phyloP scores from a whole-genome alignment of 495 filamentous ascomycete genomes.

The Astrothelium macrocarpum region DNA sequence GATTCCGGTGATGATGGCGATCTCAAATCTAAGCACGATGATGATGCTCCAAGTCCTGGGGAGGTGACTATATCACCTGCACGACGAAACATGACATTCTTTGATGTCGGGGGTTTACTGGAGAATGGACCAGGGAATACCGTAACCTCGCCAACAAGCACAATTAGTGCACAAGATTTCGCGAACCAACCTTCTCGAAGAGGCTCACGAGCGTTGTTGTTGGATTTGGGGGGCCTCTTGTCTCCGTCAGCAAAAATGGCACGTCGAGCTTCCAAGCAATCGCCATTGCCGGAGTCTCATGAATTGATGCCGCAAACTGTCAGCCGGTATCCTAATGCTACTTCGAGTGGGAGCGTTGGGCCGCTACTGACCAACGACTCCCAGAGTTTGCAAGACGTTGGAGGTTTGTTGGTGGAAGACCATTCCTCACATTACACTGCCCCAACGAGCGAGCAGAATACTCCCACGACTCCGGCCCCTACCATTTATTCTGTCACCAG shows the following conservation, averaged over 20 bases:
- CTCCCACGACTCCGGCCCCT: neutral
- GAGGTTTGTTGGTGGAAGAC: neutral
- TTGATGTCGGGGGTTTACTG: conserved; percentile 32
- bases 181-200: conserved; percentile 27
- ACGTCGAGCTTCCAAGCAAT: neutral
- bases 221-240: conserved; percentile 22
- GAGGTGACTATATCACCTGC: conserved; percentile 11
- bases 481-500: neutral
- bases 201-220: conserved; percentile 23
- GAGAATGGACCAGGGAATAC: conserved; percentile 17
- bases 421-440: neutral
- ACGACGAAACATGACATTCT: conserved; percentile 27
- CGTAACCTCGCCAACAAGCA: conserved; percentile 12
- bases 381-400: conserved; percentile 2
- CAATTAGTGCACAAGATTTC: conserved; percentile 36
- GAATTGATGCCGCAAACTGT: conserved; percentile 2
- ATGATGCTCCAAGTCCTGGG: conserved; percentile 11
- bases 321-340: neutral
- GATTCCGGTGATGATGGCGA: neutral
- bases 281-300: neutral
- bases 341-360: neutral
- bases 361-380: neutral
- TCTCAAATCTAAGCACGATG: neutral
- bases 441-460: neutral
- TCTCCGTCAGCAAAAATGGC: conserved; percentile 1